These are phyloP conservation scores for Bacidia rubella DNA, from an alignment of 495 filamentous ascomycete genomes.

Conservation along the genomic window DNA sequence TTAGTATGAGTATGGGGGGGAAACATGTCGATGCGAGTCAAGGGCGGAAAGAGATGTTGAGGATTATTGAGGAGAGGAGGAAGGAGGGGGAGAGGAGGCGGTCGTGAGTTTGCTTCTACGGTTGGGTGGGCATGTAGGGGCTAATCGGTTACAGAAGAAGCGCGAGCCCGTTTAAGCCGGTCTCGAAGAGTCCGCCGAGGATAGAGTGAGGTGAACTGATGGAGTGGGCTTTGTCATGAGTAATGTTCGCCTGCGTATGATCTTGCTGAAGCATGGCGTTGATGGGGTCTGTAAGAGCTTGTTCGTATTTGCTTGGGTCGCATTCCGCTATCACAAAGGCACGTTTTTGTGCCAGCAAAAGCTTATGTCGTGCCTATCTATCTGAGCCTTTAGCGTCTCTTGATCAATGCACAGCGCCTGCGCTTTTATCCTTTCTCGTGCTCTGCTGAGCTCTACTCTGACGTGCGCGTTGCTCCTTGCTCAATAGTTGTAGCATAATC, in stretches of 20 bases:
- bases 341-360: too few relatives aligned
- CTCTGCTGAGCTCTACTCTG: too few relatives aligned
- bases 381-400: too few relatives aligned
- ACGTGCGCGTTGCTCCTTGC: too few relatives aligned
- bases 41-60: conserved; percentile 76
- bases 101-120: conserved; percentile 45
- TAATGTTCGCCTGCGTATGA: not conserved
- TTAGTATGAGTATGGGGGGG: conserved; percentile 84
- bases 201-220: conserved; percentile 23
- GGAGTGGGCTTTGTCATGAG: not conserved
- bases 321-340: too few relatives aligned
- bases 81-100: conserved; percentile 71
- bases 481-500: too few relatives aligned
- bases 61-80: conserved; percentile 65
- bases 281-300: too few relatives aligned
- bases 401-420: too few relatives aligned
- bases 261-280: not conserved
- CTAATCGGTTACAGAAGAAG: conserved; percentile 16
- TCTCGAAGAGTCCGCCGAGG: conserved; percentile 32
- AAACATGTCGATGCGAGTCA: conserved; percentile 62
- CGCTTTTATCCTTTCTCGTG: too few relatives aligned
- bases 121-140: not conserved
- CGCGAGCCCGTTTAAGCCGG: conserved; percentile 14
- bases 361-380: too few relatives aligned
- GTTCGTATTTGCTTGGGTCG: too few relatives aligned